Percentiles rank a stretch among this genome's conserved stretches.
Evolutionary conservation across 257 asterid species (phyloP).

Genomic region (Linaria vulgaris): DNA sequence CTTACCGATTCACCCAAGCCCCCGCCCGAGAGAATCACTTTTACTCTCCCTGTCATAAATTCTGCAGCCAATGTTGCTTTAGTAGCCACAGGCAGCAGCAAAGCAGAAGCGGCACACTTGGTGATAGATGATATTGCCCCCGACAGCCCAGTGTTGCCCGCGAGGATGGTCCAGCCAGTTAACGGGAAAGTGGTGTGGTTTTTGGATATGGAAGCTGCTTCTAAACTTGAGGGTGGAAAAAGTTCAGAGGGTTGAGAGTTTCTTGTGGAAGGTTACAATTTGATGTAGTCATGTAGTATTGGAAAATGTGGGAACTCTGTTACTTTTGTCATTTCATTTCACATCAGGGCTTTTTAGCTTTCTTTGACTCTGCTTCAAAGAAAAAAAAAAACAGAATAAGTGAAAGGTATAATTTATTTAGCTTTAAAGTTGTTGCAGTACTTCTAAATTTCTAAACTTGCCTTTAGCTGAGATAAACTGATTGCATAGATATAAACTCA

Average conservation of each 20-base stretch:
- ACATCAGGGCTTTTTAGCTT: constrained; percentile 23
- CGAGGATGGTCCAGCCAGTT: constrained; percentile 61
- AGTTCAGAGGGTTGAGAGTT: constrained; percentile 37
- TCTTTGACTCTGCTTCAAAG: neutral
- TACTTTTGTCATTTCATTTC: constrained; percentile 16
- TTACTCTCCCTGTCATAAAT: constrained; percentile 63
- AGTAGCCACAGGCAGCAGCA: constrained; percentile 45
- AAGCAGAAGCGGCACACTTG: constrained; percentile 58
- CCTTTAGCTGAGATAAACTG: too few species aligned
- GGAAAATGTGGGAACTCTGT: constrained; percentile 35
- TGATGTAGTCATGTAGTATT: constrained; percentile 45
- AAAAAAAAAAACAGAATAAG: neutral
- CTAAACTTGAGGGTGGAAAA: constrained; percentile 50
- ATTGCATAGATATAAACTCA: too few species aligned
- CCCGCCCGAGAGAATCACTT: constrained; percentile 67
- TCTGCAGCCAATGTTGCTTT: constrained; percentile 60
- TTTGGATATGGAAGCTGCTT: constrained; percentile 68
- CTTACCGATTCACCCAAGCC: constrained; percentile 64
- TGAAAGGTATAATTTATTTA: too few species aligned
- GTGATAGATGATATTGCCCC: constrained; percentile 47
- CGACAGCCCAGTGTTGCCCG: constrained; percentile 52
- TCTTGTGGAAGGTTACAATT: constrained; percentile 20
- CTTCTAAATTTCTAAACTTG: too few species aligned
- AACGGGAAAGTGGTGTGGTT: constrained; percentile 84
- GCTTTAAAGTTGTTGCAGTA: too few species aligned